phyloP scores from a whole-genome alignment of 83 land plant genomes.

The Picea mariana region DNA sequence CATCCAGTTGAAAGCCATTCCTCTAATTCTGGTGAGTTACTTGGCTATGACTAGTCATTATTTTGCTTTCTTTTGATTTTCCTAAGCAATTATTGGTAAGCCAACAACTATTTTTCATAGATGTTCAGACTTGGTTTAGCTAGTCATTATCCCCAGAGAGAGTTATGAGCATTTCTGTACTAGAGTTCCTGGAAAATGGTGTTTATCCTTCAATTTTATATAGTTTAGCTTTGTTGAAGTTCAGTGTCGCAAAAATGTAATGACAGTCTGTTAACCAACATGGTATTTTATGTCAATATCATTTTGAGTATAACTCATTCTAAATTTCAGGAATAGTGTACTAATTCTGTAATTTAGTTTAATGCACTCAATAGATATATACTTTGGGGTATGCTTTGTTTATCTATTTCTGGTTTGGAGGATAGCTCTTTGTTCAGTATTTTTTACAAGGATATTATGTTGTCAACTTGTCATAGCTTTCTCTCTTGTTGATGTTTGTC shows the following conservation, averaged over 20 bases:
- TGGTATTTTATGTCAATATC: too few relatives aligned
- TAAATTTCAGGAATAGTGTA: too few relatives aligned
- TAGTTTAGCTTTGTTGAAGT: too few relatives aligned
- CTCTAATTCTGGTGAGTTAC: slow-evolving; percentile 61
- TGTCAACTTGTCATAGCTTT: too few relatives aligned
- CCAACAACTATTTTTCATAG: not conserved
- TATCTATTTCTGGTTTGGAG: too few relatives aligned
- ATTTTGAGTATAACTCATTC: too few relatives aligned
- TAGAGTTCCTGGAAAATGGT: not conserved
- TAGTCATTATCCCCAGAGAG: not conserved
- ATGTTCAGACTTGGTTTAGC: not conserved
- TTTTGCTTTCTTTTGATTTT: not conserved
- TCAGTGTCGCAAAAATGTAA: too few relatives aligned
- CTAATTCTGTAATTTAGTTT: not conserved
- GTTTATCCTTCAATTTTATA: not conserved
- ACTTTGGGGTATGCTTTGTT: too few relatives aligned
- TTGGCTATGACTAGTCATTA: not conserved
- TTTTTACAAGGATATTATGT: too few relatives aligned
- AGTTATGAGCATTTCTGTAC: not conserved
- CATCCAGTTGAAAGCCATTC: slow-evolving; percentile 80
- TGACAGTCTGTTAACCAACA: too few relatives aligned
- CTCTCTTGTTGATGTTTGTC: too few relatives aligned
- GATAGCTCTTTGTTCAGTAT: too few relatives aligned
- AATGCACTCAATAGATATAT: not conserved
- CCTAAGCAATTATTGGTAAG: not conserved